Conservation (phyloP, 1,284 basidiomycete genomes). For the Marasmius fiardii region DNA sequence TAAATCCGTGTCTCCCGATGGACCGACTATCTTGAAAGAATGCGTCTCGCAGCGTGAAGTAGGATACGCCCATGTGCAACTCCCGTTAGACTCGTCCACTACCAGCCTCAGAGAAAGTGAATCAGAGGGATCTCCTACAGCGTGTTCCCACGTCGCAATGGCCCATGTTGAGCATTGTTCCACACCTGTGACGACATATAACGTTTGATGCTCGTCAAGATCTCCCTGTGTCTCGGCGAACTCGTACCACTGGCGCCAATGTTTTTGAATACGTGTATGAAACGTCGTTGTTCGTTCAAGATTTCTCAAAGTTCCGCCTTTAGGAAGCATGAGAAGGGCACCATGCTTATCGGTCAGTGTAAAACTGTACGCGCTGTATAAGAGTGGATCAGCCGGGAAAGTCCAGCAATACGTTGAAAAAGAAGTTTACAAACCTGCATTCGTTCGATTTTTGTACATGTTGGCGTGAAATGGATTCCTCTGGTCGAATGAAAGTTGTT, state of each 20-base stretch:
- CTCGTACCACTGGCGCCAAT: neutral
- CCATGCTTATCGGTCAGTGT: neutral
- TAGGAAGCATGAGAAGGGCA: neutral
- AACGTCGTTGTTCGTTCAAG: neutral
- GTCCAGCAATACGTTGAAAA: neutral
- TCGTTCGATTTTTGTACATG: neutral
- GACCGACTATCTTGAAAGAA: neutral
- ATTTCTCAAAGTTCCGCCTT: neutral
- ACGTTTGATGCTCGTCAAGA: neutral
- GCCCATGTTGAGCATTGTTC: neutral
- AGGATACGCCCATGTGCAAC: neutral
- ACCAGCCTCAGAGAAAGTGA: neutral
- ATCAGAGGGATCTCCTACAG: neutral
- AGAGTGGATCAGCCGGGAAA: neutral
- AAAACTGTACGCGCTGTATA: neutral
- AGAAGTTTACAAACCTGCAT: neutral
- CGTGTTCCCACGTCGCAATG: neutral
- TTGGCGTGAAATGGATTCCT: neutral
- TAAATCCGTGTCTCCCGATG: neutral
- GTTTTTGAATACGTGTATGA: neutral
- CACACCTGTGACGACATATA: neutral
- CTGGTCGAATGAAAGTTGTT: neutral
- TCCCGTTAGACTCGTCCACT: neutral
- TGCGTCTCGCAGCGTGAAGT: neutral
- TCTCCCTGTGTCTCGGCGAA: neutral